Evolutionary conservation across 2,329 filamentous ascomycete genomes (phyloP).

Genomic region (Cladosporium austrohemisphaericum): DNA sequence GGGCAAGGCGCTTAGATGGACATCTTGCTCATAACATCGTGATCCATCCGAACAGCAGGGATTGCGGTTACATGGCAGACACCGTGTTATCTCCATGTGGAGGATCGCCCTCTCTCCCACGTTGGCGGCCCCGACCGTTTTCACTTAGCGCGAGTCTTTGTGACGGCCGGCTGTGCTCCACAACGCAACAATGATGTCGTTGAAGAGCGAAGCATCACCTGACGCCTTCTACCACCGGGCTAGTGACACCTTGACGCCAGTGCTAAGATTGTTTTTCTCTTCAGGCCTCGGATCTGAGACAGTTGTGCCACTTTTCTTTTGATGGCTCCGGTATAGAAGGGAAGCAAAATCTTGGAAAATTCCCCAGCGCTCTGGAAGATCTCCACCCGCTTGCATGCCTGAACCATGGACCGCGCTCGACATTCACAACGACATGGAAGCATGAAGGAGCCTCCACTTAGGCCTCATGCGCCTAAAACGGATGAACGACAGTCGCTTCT

Average conservation of each 20-base stretch:
- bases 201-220: constrained; percentile 1
- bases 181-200: constrained; percentile 10
- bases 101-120: not conserved
- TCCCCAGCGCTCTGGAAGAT: not conserved
- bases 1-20: no score
- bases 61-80: not conserved
- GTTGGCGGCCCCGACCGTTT: not conserved
- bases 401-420: constrained; percentile 1
- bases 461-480: constrained; percentile 1
- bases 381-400: not conserved
- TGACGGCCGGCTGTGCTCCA: constrained; percentile 11
- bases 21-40: not conserved
- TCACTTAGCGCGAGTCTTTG: constrained; percentile 2
- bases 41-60: not conserved
- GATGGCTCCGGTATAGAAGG: not conserved
- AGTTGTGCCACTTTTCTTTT: not conserved
- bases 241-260: not conserved
- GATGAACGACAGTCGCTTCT: constrained; percentile 7
- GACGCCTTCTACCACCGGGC: not conserved
- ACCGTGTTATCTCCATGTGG: not conserved
- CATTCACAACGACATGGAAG: not conserved
- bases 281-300: not conserved
- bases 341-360: not conserved
- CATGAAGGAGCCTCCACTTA: constrained; percentile 1
- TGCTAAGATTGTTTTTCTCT: no score